These are phyloP conservation scores for Phytopythium cucurbitacearum DNA, from an alignment of 352 stramenopile species.

Conservation along the genomic window DNA sequence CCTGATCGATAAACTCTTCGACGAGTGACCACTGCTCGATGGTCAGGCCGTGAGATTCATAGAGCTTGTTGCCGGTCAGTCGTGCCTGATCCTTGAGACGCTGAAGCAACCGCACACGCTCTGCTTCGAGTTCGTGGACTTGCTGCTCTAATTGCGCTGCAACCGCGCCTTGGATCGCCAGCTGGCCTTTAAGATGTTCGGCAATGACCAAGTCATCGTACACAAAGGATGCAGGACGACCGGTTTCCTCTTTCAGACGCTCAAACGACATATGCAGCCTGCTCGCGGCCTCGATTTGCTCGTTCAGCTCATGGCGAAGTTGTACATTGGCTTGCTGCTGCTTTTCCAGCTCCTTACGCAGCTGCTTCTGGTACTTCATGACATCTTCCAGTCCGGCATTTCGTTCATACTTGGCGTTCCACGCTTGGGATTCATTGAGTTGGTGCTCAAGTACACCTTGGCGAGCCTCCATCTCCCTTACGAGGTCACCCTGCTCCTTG, in stretches of 20 bases:
- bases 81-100: conserved; percentile 57
- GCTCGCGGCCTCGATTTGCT: conserved; percentile 49
- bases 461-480: conserved; percentile 51
- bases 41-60: conserved; percentile 50
- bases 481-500: conserved; percentile 41
- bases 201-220: conserved; percentile 58
- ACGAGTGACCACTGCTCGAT: conserved; percentile 51
- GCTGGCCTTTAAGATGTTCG: conserved; percentile 47
- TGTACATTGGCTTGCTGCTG: conserved; percentile 56
- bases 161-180: conserved; percentile 52
- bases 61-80: conserved; percentile 39
- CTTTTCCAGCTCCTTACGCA: conserved; percentile 55
- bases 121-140: conserved; percentile 56
- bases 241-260: conserved; percentile 50
- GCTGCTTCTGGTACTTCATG: conserved; percentile 68
- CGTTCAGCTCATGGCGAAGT: conserved; percentile 54
- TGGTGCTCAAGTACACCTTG: conserved; percentile 57
- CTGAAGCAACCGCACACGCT: conserved; percentile 50
- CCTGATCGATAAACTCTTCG: conserved; percentile 64
- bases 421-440: conserved; percentile 47
- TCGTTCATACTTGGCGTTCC: conserved; percentile 68
- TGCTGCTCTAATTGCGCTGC: conserved; percentile 60
- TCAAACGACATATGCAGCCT: conserved; percentile 57
- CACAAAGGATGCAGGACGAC: conserved; percentile 38
- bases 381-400: conserved; percentile 65